Evolutionary conservation across 2,329 filamentous ascomycete species (phyloP).

Genomic region (Ambrosiella xylebori): DNA sequence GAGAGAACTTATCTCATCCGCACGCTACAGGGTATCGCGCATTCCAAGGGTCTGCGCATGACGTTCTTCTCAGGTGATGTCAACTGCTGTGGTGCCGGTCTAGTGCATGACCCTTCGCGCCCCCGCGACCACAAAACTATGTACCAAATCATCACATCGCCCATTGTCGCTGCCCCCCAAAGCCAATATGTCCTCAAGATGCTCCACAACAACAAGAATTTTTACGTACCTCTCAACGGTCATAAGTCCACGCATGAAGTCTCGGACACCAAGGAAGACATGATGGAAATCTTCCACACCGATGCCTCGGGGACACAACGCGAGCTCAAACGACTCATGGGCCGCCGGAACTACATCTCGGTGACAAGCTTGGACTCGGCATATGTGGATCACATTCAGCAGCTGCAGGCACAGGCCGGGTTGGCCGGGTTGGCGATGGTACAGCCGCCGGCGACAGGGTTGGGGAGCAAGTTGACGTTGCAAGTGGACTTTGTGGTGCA

Average conservation of each 20-base stretch:
- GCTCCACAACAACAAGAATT: constrained; percentile 82
- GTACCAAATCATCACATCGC: constrained; percentile 92
- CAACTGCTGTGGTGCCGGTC: constrained; percentile 76
- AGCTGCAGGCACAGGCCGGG: constrained; percentile 3
- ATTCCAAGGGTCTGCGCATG: constrained; percentile 91
- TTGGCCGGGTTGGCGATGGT: constrained; percentile 9
- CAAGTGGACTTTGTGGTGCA: constrained; percentile 96
- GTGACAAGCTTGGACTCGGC: constrained; percentile 92
- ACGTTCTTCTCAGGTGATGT: constrained; percentile 91
- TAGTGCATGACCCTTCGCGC: constrained; percentile 84
- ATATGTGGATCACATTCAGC: constrained; percentile 28
- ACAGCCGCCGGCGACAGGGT: constrained; percentile 21
- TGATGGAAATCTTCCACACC: constrained; percentile 98
- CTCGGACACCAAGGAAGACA: constrained; percentile 94
- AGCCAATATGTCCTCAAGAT: constrained; percentile 77
- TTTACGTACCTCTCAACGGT: constrained; percentile 83
- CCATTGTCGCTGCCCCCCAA: constrained; percentile 79
- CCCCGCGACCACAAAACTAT: constrained; percentile 95
- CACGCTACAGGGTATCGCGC: constrained; percentile 84
- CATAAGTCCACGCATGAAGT: constrained; percentile 55
- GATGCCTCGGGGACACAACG: constrained; percentile 71
- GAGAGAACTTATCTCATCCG: constrained; percentile 93
- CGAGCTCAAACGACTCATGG: constrained; percentile 86
- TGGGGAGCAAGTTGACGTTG: constrained; percentile 55
- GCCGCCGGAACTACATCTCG: constrained; percentile 76